Evolutionary conservation across 2,329 filamentous ascomycete genomes (phyloP), one percentile per base, ranked within the genome.

Genomic region (Aspergillus sojae): DNA sequence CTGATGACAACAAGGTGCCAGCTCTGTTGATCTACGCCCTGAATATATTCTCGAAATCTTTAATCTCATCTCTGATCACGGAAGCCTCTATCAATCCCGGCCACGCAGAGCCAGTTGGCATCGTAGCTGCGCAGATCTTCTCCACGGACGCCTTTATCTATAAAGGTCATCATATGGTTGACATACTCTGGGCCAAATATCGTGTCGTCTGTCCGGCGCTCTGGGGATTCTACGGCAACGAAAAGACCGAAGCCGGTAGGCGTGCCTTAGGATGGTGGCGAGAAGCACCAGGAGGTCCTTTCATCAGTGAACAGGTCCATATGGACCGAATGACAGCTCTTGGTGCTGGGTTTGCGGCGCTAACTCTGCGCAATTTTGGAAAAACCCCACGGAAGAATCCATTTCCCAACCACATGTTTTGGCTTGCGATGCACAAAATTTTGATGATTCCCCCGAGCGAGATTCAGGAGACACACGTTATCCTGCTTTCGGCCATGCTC

Each of bases 121-220:
- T 94, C 28, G 83, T 94, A 28, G 85, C 89, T 1, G 90, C 90
- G 7, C 87, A 89, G 67, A 85, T 96, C 34, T 94, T 96, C 74
- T 90, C 91, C 1, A 83, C 86, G 58, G 83, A 86, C 21, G 83
- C 87, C 19, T 91, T 92, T 72, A 82, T 85, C 60, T 91, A 88
- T 84, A 85, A 89, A 57, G 89, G 88, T 10, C 79, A 85, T 55
- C 85, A 89, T 1, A 82, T 96, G 62, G 89, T 93, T 58, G 92
- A 96, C 74, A 91, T 98, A 63, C 83, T 98, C 34, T 89, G 96
- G 72, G 90, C 94, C 60, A 97, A 98, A 77, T 91, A 92, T 72
- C 88, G 93, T 64, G 83, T 91, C 19, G 84, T 87, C 4, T 96
- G 93, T 71, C 94, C 95, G 0, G 89, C 93, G 1, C 82, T 99